phyloP scores from a whole-genome alignment of 805 yeast species.

The Cyberlindnera maclurae region DNA sequence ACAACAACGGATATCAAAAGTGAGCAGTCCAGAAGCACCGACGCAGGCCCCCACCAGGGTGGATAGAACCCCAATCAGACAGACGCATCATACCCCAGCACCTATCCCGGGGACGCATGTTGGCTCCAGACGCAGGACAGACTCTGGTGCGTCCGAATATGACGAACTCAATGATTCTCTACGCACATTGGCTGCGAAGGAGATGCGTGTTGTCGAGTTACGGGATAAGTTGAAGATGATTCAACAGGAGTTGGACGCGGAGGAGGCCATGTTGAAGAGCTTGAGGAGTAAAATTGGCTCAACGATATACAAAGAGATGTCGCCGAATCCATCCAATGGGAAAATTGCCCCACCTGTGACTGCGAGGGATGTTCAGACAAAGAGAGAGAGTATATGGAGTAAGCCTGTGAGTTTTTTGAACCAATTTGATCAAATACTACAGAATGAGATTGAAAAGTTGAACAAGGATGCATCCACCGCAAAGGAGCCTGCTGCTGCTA shows the following conservation, averaged over 20 bases:
- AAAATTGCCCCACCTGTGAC: neutral
- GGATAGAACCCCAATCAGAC: neutral
- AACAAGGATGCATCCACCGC: slow-evolving; percentile 18
- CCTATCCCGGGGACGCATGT: neutral
- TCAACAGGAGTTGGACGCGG: slow-evolving; percentile 40
- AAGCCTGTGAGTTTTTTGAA: slow-evolving; percentile 57
- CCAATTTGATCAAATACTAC: slow-evolving; percentile 61
- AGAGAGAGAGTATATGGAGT: slow-evolving; percentile 32
- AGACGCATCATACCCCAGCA: neutral
- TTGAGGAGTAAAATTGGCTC: slow-evolving; percentile 29
- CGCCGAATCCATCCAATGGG: neutral
- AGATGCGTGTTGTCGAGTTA: slow-evolving; percentile 58
- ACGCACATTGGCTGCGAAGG: slow-evolving; percentile 59
- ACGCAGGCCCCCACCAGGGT: too few relatives aligned
- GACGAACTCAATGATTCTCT: slow-evolving; percentile 46
- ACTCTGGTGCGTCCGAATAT: slow-evolving; percentile 11
- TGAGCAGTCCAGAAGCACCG: neutral
- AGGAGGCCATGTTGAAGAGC: slow-evolving; percentile 26
- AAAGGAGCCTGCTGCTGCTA: neutral
- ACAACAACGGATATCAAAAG: neutral
- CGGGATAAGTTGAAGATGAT: slow-evolving; percentile 42
- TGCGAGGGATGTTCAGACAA: slow-evolving; percentile 1
- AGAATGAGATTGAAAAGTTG: slow-evolving; percentile 55
- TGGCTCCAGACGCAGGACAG: slow-evolving; percentile 18
- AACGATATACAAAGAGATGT: slow-evolving; percentile 18